Evolutionary conservation across 495 filamentous ascomycete species (phyloP), one percentile per base, ranked within the genome.

Genomic region (Aspergillus campestris): DNA sequence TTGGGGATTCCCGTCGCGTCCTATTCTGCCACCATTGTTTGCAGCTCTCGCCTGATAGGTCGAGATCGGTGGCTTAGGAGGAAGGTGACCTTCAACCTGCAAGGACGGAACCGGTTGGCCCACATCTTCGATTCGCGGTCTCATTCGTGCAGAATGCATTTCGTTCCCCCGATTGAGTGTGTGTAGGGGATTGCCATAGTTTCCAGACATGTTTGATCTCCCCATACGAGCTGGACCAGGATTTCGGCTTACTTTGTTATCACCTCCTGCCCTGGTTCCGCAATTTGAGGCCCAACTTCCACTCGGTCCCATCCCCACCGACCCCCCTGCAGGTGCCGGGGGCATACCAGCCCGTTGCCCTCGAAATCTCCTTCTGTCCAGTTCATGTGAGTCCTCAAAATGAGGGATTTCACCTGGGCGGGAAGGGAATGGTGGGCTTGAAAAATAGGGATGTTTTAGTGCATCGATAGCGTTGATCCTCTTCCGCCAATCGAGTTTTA

Each of bases 381-480:
- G 71, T 64, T 99, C 92, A 66, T 99, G 92, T 12, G 88, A 95
- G 51, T 97, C 94, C 51, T 92, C 84, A 52, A 94, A 97, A 12
- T 69, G 75, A 14, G 92, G 92, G 14, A 99, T 67, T 31, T 97
- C 90, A 47, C 81, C 78, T 4, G 91, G 84, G 41, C 71, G 74
- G 12, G 89, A 81, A 8, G 92, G 94, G n/a, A 80, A 72, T 13
- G 92, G 94, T 3, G 74, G 62, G 12, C 70, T 83, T 34, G 73
- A 77, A 63, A 99, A 99, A 62, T 96, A 99, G 7, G 86, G 84
- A 61, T 99, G 92, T 51, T 90, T 76, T 11, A 97, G 67, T 10
- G 92, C 94, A 68, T 99, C 92, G 12, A 94, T 87, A 1, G 92
- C 92, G 57, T 96, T 99, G 53, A 94, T 81, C 32, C 92, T 79